Conservation (phyloP, 805 yeast species). For the Yarrowia deformans region DNA sequence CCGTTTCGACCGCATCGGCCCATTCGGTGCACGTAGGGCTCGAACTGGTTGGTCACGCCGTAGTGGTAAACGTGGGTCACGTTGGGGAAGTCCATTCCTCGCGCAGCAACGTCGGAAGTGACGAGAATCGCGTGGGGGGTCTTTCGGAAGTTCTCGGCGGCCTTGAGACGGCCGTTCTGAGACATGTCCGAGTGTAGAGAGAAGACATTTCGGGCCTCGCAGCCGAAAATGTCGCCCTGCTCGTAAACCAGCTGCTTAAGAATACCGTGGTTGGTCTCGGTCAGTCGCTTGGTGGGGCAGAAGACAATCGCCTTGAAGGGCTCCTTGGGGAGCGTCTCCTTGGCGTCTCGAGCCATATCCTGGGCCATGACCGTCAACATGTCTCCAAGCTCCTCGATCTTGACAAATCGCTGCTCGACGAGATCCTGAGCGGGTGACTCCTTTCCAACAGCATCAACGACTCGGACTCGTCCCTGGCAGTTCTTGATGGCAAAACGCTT, state of each 20-base stretch:
- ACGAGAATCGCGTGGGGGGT: slow-evolving; percentile 65
- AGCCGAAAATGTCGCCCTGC: slow-evolving; percentile 19
- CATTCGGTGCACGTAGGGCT: slow-evolving; percentile 89
- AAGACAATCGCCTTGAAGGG: slow-evolving; percentile 82
- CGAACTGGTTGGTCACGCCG: slow-evolving; percentile 73
- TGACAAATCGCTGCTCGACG: slow-evolving; percentile 70
- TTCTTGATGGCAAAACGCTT: slow-evolving; percentile 65
- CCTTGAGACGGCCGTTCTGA: slow-evolving; percentile 70
- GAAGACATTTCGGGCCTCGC: slow-evolving; percentile 39
- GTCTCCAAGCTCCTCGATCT: slow-evolving; percentile 63
- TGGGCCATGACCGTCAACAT: slow-evolving; percentile 62
- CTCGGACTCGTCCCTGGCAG: slow-evolving; percentile 49
- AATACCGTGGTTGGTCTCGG: slow-evolving; percentile 61
- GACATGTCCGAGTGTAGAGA: slow-evolving; percentile 75
- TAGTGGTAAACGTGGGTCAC: slow-evolving; percentile 86
- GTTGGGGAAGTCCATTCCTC: slow-evolving; percentile 94
- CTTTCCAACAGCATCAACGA: slow-evolving; percentile 75
- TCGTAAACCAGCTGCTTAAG: slow-evolving; percentile 46
- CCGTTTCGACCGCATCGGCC: slow-evolving; percentile 98
- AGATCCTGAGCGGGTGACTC: slow-evolving; percentile 82
- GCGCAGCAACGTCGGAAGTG: slow-evolving; percentile 92
- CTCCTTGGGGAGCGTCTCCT: slow-evolving; percentile 9
- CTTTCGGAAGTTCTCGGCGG: slow-evolving; percentile 62
- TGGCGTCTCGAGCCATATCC: slow-evolving; percentile 54
- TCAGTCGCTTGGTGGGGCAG: slow-evolving; percentile 76